phyloP scores from a whole-genome alignment of 1,139 yeast genomes.

The Wickerhamomyces sp. region DNA sequence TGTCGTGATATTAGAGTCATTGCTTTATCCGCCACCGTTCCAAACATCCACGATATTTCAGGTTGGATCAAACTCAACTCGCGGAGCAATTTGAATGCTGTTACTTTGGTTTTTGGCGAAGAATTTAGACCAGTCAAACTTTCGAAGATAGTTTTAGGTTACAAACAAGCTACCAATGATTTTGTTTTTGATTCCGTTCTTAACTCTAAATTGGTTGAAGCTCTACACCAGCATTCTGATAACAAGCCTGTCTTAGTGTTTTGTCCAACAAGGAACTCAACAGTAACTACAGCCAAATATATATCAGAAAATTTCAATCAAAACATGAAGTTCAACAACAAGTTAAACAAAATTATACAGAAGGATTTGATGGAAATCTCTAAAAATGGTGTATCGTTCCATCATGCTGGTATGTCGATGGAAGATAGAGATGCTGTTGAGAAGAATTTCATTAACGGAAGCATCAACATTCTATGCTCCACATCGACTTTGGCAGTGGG shows the following conservation, averaged over 20 bases:
- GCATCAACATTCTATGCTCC: slow-evolving; percentile 41
- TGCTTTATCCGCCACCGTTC: slow-evolving; percentile 51
- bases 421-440: slow-evolving; percentile 44
- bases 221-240: slow-evolving; percentile 33
- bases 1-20: slow-evolving; percentile 37
- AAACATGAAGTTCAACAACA: not conserved
- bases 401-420: slow-evolving; percentile 51
- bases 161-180: slow-evolving; percentile 31
- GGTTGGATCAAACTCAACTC: slow-evolving; percentile 35
- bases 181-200: slow-evolving; percentile 40
- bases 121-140: slow-evolving; percentile 41
- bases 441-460: slow-evolving; percentile 37
- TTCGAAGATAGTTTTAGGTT: slow-evolving; percentile 39
- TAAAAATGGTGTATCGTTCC: slow-evolving; percentile 42
- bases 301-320: slow-evolving; percentile 22
- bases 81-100: slow-evolving; percentile 21
- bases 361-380: slow-evolving; percentile 26
- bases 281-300: slow-evolving; percentile 41
- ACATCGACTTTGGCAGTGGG: slow-evolving; percentile 62
- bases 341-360: slow-evolving; percentile 20
- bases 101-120: slow-evolving; percentile 38
- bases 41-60: slow-evolving; percentile 45
- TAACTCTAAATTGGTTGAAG: slow-evolving; percentile 34
- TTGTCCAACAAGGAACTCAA: slow-evolving; percentile 48
- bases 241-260: slow-evolving; percentile 43